Evolutionary conservation across 345 rosid species (phyloP).

Genomic region (Trapa bicornis): DNA sequence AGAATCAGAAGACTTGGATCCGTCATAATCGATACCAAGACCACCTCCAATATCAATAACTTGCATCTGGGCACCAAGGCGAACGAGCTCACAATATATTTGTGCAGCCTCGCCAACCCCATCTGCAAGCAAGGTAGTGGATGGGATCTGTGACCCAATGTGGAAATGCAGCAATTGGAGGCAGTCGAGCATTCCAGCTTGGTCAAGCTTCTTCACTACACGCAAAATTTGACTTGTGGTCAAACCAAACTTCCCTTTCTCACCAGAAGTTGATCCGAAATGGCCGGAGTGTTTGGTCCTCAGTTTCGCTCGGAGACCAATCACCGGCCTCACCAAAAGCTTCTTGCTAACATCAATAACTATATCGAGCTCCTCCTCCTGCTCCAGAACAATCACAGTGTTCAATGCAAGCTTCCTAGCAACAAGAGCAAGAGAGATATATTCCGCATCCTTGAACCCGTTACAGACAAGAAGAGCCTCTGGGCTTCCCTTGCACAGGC

Average conservation of each 20-base stretch:
- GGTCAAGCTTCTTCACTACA: constrained; percentile 50
- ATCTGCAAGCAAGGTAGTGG: constrained; percentile 61
- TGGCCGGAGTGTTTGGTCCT: constrained; percentile 87
- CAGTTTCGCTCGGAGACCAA: constrained; percentile 76
- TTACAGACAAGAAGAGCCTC: constrained; percentile 67
- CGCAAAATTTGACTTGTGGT: constrained; percentile 64
- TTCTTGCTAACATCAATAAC: constrained; percentile 54
- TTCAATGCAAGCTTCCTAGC: constrained; percentile 64
- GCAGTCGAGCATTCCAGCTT: constrained; percentile 67
- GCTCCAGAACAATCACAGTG: constrained; percentile 79
- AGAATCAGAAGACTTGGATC: no score
- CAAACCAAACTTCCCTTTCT: constrained; percentile 84
- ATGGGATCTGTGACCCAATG: constrained; percentile 54
- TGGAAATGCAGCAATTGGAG: constrained; percentile 20
- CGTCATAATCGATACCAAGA: constrained; percentile 45
- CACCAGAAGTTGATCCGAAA: constrained; percentile 93
- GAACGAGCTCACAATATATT: constrained; percentile 14
- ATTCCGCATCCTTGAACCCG: constrained; percentile 78
- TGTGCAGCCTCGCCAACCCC: constrained; percentile 62
- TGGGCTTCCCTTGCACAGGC: constrained; percentile 57
- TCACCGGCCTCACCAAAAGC: constrained; percentile 48
- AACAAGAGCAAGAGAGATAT: constrained; percentile 55
- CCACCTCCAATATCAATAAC: constrained; percentile 83
- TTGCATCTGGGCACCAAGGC: background rate
- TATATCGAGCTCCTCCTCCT: constrained; percentile 77